Percentiles rank a stretch among this genome's conserved stretches.
phyloP scores from a whole-genome alignment of 2,329 filamentous ascomycete genomes.

The Penicillium sp. region DNA sequence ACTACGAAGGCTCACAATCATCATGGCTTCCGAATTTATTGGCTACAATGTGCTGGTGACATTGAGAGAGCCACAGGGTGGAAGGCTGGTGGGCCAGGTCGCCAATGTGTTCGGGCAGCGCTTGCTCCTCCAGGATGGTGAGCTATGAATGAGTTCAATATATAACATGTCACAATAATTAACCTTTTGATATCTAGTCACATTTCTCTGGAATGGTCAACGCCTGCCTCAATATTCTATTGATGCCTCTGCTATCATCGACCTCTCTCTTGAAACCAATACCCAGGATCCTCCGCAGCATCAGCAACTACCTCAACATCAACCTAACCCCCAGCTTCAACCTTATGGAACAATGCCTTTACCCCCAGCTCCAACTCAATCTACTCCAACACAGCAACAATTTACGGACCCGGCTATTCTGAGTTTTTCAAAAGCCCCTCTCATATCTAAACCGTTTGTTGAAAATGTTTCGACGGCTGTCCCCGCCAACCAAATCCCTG shows the following conservation, averaged over 20 bases:
- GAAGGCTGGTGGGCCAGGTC: conserved; percentile 68
- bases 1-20: conserved; percentile 16
- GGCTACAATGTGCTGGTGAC: conserved; percentile 75
- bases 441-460: conserved; percentile 7
- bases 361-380: conserved; percentile 11
- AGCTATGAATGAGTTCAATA: conserved; percentile 18
- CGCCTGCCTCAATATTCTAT: conserved; percentile 55
- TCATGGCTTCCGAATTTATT: conserved; percentile 69
- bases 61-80: conserved; percentile 64
- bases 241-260: conserved; percentile 58
- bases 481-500: conserved; percentile 10
- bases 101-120: conserved; percentile 68
- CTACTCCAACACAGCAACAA: conserved; percentile 39
- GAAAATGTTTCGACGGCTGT: background rate
- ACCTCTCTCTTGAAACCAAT: conserved; percentile 45
- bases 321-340: background rate
- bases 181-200: conserved; percentile 38
- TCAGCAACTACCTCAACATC: conserved; percentile 16
- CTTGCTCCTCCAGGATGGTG: conserved; percentile 72
- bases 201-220: conserved; percentile 52
- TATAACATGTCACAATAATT: conserved; percentile 17
- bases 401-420: conserved; percentile 84
- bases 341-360: conserved; percentile 12
- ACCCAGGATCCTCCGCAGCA: conserved; percentile 18
- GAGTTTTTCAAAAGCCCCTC: conserved; percentile 55